A percentile compares a stretch with the other conserved stretches of the same genome.
phyloP scores from a whole-genome alignment of 192 early-diverging fungal genomes.

The Neocallimastix lanati region DNA sequence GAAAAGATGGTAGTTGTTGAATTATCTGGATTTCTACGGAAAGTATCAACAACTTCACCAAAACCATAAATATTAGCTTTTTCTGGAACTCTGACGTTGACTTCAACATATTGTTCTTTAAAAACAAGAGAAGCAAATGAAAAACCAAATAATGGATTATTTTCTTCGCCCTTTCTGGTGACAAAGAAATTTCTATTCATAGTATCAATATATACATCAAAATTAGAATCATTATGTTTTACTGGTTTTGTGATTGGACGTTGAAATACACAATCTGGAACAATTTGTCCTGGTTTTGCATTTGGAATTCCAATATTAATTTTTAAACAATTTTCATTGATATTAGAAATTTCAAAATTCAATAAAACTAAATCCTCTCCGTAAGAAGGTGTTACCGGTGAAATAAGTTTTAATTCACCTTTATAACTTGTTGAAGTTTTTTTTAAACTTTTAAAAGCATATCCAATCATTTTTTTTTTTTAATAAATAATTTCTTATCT shows the following conservation, averaged over 20 bases:
- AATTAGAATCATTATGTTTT: neutral
- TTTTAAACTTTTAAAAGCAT: neutral
- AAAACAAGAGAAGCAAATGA: constrained; percentile 20
- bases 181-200: neutral
- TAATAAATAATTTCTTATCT: too few relatives aligned
- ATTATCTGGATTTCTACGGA: constrained; percentile 23
- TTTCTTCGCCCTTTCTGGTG: neutral
- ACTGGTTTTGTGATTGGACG: neutral
- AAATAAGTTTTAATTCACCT: neutral
- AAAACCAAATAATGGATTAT: neutral
- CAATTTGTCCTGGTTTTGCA: neutral
- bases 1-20: constrained; percentile 13
- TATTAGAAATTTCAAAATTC: neutral
- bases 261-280: neutral
- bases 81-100: constrained; percentile 27
- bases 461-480: neutral
- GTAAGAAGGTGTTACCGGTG: neutral
- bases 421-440: neutral
- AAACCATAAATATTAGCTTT: constrained; percentile 49
- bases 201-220: neutral
- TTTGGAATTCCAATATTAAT: neutral
- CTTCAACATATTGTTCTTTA: constrained; percentile 46
- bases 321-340: neutral
- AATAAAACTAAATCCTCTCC: neutral
- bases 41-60: constrained; percentile 33